Conservation (phyloP, 371 early-diverging fungal genomes). For the Gilbertella persicaria region DNA sequence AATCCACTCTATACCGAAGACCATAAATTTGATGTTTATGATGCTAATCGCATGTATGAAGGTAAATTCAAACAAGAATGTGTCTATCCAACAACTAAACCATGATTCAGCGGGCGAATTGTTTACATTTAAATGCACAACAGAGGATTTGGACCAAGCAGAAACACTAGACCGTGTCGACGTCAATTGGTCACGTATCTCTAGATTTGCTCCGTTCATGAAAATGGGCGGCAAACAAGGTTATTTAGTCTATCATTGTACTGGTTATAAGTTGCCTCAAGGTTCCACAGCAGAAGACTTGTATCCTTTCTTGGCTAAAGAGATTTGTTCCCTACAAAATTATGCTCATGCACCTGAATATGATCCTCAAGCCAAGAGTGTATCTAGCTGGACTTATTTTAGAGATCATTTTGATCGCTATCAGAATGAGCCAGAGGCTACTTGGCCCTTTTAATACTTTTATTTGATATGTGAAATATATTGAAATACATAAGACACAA, state of each 20-base stretch:
- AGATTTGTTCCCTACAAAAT: constrained; percentile 24
- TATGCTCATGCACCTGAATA: constrained; percentile 31
- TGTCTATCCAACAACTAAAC: neutral
- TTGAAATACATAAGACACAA: constrained; percentile 91
- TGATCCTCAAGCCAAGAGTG: constrained; percentile 22
- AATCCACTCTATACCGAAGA: constrained; percentile 33
- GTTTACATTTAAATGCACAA: constrained; percentile 35
- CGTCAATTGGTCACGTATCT: constrained; percentile 38
- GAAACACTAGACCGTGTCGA: constrained; percentile 30
- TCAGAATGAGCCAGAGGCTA: constrained; percentile 17
- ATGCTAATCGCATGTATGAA: constrained; percentile 37
- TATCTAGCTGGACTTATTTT: constrained; percentile 42
- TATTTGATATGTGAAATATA: constrained; percentile 75
- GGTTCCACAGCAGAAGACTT: constrained; percentile 26
- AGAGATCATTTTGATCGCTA: constrained; percentile 35
- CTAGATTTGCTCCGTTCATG: constrained; percentile 37
- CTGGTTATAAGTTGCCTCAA: constrained; percentile 36
- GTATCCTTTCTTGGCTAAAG: constrained; percentile 20
- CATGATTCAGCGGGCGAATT: constrained; percentile 32
- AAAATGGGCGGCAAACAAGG: constrained; percentile 37
- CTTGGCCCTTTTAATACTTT: constrained; percentile 22
- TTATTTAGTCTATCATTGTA: constrained; percentile 36
- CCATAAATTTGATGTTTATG: constrained; percentile 29
- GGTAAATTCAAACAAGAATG: constrained; percentile 6
- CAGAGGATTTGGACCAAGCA: constrained; percentile 16